phyloP scores from a whole-genome alignment of 2,329 filamentous ascomycete species.

The Fusarium sp. region DNA sequence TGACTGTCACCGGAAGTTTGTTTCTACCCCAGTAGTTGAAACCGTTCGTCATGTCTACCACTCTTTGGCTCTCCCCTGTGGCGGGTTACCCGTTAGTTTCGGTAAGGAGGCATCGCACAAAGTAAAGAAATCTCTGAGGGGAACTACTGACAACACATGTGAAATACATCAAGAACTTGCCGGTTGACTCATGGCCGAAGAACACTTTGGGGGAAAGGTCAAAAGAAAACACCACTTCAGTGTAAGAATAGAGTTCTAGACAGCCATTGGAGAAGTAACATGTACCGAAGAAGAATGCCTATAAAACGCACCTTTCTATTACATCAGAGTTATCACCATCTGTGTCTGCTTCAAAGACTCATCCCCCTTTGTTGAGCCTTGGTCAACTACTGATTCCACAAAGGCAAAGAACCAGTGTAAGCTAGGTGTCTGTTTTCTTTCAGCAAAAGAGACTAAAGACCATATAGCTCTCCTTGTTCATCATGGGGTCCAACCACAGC shows the following conservation, averaged over 20 bases:
- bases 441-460: not conserved
- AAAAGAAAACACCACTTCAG: not conserved
- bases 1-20: not conserved
- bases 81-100: not conserved
- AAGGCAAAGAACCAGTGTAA: not conserved
- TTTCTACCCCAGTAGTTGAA: not conserved
- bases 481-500: not conserved
- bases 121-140: not conserved
- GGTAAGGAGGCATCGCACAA: not conserved
- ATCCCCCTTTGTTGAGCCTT: not conserved
- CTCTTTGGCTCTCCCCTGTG: not conserved
- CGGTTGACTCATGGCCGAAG: not conserved
- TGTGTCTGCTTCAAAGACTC: not conserved
- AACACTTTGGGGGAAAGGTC: not conserved
- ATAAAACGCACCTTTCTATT: not conserved
- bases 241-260: not conserved
- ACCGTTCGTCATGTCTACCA: not conserved
- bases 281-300: not conserved
- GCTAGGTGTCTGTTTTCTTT: not conserved
- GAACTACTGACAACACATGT: not conserved
- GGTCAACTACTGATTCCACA: not conserved
- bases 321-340: not conserved
- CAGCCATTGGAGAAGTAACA: not conserved
- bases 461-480: not conserved
- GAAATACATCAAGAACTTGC: not conserved